phyloP scores from a whole-genome alignment of 2,329 filamentous ascomycete genomes.

The Monilinia polystroma region DNA sequence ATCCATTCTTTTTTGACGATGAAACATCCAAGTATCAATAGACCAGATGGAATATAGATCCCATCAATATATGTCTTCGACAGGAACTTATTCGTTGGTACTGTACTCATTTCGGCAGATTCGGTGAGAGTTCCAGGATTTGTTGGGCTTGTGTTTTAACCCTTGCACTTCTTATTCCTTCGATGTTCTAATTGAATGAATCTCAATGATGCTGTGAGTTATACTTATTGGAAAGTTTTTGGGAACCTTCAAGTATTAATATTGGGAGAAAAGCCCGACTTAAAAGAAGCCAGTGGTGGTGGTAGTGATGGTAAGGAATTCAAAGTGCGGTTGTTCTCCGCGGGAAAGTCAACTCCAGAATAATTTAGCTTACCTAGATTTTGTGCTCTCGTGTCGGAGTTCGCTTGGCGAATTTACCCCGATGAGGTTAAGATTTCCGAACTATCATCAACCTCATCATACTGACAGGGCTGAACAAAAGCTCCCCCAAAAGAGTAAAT shows the following conservation, averaged over 20 bases:
- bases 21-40: slow-evolving; percentile 72
- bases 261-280: neutral
- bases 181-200: neutral
- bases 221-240: neutral
- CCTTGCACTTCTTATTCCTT: slow-evolving; percentile 9
- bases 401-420: slow-evolving; percentile 21
- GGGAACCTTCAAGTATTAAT: neutral
- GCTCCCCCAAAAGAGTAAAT: slow-evolving; percentile 5
- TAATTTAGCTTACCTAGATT: neutral
- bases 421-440: slow-evolving; percentile 18
- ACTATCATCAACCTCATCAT: slow-evolving; percentile 12
- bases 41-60: slow-evolving; percentile 78
- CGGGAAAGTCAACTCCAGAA: neutral
- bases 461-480: slow-evolving; percentile 22
- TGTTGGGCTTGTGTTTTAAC: slow-evolving; percentile 26
- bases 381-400: slow-evolving; percentile 9
- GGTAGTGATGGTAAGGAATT: neutral
- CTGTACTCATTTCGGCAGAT: slow-evolving; percentile 21
- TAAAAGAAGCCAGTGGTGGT: neutral
- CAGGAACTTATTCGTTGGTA: slow-evolving; percentile 27
- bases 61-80: slow-evolving; percentile 70
- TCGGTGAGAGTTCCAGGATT: slow-evolving; percentile 24
- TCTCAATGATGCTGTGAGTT: neutral
- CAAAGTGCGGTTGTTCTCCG: slow-evolving; percentile 4
- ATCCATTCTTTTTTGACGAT: slow-evolving; percentile 79